Evolutionary conservation across 192 early-diverging fungal species (phyloP).

Genomic region (Kappamyces sp.): DNA sequence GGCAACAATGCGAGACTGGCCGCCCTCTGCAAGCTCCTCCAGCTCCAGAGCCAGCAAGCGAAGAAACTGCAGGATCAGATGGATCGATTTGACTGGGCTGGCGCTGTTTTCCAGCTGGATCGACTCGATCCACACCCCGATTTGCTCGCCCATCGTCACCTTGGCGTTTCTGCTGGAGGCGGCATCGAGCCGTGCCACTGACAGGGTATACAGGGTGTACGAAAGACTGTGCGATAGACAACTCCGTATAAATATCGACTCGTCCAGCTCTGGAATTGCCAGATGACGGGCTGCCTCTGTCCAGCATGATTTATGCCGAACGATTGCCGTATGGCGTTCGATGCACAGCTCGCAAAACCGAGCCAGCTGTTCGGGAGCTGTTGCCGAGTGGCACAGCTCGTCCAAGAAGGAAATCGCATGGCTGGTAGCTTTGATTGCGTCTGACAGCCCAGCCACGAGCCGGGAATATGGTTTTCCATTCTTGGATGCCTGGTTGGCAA

Average conservation of each 20-base stretch:
- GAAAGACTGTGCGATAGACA: conserved; percentile 31
- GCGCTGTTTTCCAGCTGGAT: conserved; percentile 28
- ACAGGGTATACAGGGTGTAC: conserved; percentile 29
- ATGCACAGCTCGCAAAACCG: conserved; percentile 24
- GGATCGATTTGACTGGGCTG: conserved; percentile 1
- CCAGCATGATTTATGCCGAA: background rate
- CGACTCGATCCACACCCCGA: conserved; percentile 28
- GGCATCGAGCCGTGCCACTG: conserved; percentile 19
- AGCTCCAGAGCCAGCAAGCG: conserved; percentile 21
- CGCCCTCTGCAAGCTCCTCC: background rate
- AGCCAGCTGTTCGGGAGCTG: conserved; percentile 30
- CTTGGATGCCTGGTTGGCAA: conserved; percentile 22
- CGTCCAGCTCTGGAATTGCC: conserved; percentile 27
- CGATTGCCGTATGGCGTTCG: conserved; percentile 13
- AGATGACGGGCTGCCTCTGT: conserved; percentile 5
- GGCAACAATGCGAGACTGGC: conserved; percentile 8
- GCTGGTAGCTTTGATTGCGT: background rate
- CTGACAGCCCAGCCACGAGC: conserved; percentile 16
- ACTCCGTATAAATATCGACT: conserved; percentile 24
- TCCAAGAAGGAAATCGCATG: conserved; percentile 16
- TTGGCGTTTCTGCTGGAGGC: conserved; percentile 14
- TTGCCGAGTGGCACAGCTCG: conserved; percentile 10
- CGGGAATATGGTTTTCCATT: background rate
- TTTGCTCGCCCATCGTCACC: conserved; percentile 32
- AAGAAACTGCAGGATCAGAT: conserved; percentile 23